Base-by-base conservation (phyloP, 306 rosid genomes). In the Cicer yamashitae region DNA sequence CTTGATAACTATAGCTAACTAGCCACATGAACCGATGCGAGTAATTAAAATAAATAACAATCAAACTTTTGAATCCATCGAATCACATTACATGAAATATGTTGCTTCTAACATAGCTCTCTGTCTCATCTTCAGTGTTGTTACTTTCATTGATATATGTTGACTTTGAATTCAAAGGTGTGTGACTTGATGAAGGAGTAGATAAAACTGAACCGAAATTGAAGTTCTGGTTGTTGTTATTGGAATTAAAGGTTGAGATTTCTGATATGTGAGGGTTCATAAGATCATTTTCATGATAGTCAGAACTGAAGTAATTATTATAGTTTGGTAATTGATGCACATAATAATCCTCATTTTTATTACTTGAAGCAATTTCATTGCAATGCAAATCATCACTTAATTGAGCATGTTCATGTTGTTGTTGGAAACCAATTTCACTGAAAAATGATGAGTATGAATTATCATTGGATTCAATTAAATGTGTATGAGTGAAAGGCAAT, bases 81-180 rank as follows among this genome's bases (percentile, higher is more conserved):
- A 50, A 67, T 51, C 12, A 86, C 39, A 66, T 79, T 80, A 83
- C 84, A 87, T 54, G 85, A 75, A 91, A 71, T 58, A 89, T 66
- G 79, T 84, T 84, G 77, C 88, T 91, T 75, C 96, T 89, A 57
- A 89, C 88, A 51, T 91, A 86, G 87, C 94, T 88, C 48, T 89
- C 96, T 51, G 87, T 88, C 80, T 93, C 98, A 39, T 91, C 97
- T 77, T 91, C 97, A 0, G 80, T 80, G 40, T 70, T 60, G 81
- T 81, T 68, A 9, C 50, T 40, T 41, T 85, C 79, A 57, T 80
- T 82, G 57, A 86, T 41, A 50, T 77, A 73, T 1, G 91, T 84
- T 0, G 92, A 91, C 65, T 86, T 91, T 1, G 98, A 91, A 50
- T 88, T 88, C 88, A 89, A 54, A 5, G 84, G 84, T 6, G 81